phyloP scores from a whole-genome alignment of 352 stramenopile genomes.

The Globisporangium viniferum region DNA sequence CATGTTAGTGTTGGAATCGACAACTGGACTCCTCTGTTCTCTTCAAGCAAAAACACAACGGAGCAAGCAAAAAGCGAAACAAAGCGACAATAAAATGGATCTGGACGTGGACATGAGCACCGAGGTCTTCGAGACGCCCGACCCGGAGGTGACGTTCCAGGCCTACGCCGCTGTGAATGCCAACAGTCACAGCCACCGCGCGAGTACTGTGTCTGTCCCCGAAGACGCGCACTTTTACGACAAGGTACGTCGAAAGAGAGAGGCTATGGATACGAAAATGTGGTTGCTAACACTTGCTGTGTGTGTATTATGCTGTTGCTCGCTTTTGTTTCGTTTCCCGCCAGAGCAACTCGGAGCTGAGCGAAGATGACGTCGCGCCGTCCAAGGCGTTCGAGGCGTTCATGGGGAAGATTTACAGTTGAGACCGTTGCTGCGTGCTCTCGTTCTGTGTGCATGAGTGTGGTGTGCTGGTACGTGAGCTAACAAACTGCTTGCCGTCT shows the following conservation, averaged over 20 bases:
- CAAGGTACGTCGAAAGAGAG: constrained; percentile 29
- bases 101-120: constrained; percentile 43
- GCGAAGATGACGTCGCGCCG: constrained; percentile 47
- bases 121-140: constrained; percentile 77
- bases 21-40: too few species aligned
- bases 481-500: not conserved
- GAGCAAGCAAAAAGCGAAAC: too few species aligned
- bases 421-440: constrained; percentile 7
- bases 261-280: not conserved
- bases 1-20: too few species aligned
- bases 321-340: too few species aligned
- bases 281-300: not conserved
- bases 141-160: constrained; percentile 60
- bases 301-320: not conserved
- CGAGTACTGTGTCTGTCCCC: constrained; percentile 15
- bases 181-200: constrained; percentile 14
- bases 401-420: constrained; percentile 85
- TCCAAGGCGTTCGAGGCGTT: constrained; percentile 71
- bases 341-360: constrained; percentile 58
- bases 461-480: not conserved
- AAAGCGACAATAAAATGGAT: not conserved
- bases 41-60: too few species aligned
- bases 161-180: constrained; percentile 46
- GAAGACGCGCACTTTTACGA: constrained; percentile 51
- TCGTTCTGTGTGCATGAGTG: not conserved